Evolutionary conservation across 2,329 filamentous ascomycete genomes (phyloP), one percentile per base, ranked within the genome.

Genomic region (Fusarium bactridioides): DNA sequence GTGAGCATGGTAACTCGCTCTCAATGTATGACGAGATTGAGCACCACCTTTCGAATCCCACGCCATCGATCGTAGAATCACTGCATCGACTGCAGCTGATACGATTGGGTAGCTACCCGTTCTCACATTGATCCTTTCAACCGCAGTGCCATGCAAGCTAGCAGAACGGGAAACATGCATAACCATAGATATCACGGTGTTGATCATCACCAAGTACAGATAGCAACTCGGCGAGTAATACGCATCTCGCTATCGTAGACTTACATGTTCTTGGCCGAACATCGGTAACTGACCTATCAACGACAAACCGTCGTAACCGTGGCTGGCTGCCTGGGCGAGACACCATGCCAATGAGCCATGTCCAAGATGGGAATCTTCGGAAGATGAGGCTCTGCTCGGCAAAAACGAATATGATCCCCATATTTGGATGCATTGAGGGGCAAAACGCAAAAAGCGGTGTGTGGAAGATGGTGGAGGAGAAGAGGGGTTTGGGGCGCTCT

Each of bases 381-480:
- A 64, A 67, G 58, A 67, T 77, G 72, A 72, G 71, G 71, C 71
- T 74, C 73, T 67, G 63, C 63, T 56, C 51, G 64, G 38, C 27
- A 51, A 69, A 51, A 51, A 27, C n/a, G 40, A 69, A 69, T 13
- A 55, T 58, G 33, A 35, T 64, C 21, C 33, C 43, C 58, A 33
- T 56, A 54, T 48, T 33, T 47, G 27, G 47, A 61, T 40, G 48
- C 53, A 53, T 53, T 61, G 62, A 64, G 64, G 55, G 62, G 65
- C 61, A 50, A 70, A 57, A 64, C 31, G 53, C 72, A 77, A 77
- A 77, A 56, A 76, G 75, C 75, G 75, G 75, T 77, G 75, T 74
- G 75, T 64, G 27, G 41, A 61, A 68, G 71, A 70, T 73, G 67
- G 69, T 67, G 71, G 74, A 70, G 62, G 75, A 66, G 68, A 74